Base-by-base conservation (phyloP, 768 basidiomycete genomes). In the Paxillus rubicundulus region DNA sequence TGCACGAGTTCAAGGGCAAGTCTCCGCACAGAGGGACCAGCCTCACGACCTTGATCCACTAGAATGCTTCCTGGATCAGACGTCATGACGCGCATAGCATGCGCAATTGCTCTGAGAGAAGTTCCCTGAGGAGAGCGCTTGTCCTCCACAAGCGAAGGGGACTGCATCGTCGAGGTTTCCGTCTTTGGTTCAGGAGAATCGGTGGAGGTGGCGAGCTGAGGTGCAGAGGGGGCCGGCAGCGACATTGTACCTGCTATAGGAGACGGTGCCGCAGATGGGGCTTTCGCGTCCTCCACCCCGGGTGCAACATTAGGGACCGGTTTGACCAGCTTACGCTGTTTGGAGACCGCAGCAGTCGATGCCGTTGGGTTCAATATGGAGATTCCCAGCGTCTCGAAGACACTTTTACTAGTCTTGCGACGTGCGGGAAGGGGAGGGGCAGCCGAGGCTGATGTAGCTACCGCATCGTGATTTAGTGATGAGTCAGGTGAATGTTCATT, bases 41-140 rank as follows among this genome's bases (percentile, higher is more conserved):
- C 83, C 9, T 87, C 88, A 4, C 67, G 72, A 0, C 87, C 89
- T 52, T 83, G 78, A 65, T 92, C 86, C 0, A 80, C 77, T 9
- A 93, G 78, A 50, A 93, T 81, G 57, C 88, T 89, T 12, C 78
- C 73, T 0, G 90, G 79, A 59, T 89, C 89, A 2, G 82, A 77
- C 0, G 87, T 87, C 89, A 93, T 92, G n/a, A 92, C 86, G 3
- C 91, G 82, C 1, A 87, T 92, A 1, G 91, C 89, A 49, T 92
- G 85, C 16, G 81, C 79, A 49, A 93, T 90, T 2, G 91, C 91
- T 6, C 82, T 81, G 2, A 93, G 65, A 0, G 87, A 80, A 0
- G 84, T 68, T 1, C 89, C 87, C 61, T 92, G 89, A 0, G 64
- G 71, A 7, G 50, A 65, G 37, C 56, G 66, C 38, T 69, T 70